Base-by-base conservation (phyloP, 1,284 basidiomycete species). In the Wolfiporia cocos region DNA sequence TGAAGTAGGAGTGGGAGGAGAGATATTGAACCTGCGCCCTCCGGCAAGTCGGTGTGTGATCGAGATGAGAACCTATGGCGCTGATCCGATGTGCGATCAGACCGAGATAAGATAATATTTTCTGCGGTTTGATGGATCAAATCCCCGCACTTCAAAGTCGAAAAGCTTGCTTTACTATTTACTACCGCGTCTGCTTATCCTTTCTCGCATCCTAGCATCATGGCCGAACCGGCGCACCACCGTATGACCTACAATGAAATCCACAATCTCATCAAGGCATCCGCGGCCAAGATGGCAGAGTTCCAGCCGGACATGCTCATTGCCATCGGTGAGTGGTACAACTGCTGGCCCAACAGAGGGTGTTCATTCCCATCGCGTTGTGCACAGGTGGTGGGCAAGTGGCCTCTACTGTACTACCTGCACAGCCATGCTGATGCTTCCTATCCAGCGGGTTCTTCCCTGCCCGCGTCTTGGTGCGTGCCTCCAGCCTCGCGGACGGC, bases 381-480 rank as follows among this genome's bases (percentile, higher is more conserved):
- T 41, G 44, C 34, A 31, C 49, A 87, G 82, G 87, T 57, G 86
- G 86, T 73, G 85, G 85, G 86, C 86, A 49, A 71, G 83, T 77
- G 39, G 38, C 34, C 30, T 39, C 39, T 34, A 47, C 44, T 33
- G 41, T 34, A 30, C 45, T 35, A 37, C 41, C 32, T 44, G 48
- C 47, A 49, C 42, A 45, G 28, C 42, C 42, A 24, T 37, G 44
- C 50, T 52, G 49, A 51, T 54, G 44, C 39, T 39, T 48, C 39
- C 47, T 49, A 42, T 49, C 41, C 62, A 87, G 92, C 39, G 92
- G 92, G 30, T 95, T 95, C 69, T 92, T 95, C 67, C 92, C 93
- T 35, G 92, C 93, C 20, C 86, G 92, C 48, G 88, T 95, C 40
- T 76, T 95, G 74, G 86, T 86, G 52, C 52, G 71, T 55, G 26